Evolutionary conservation across 495 filamentous ascomycete species (phyloP).

Genomic region (Massariosphaeria phaeospora): DNA sequence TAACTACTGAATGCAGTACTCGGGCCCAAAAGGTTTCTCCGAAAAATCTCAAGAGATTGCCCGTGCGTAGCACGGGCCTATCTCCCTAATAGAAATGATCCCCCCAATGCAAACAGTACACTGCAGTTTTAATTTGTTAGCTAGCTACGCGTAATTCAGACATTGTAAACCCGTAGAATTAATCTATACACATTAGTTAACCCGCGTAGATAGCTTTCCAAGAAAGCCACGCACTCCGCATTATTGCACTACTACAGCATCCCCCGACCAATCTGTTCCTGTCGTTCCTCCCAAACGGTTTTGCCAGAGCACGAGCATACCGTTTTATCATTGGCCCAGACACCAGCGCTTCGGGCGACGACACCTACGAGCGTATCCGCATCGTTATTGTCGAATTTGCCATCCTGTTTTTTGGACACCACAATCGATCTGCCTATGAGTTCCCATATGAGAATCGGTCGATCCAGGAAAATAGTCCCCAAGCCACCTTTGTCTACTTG

Average conservation of each 20-base stretch:
- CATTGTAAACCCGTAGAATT: too few species aligned
- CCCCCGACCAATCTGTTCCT: constrained; percentile 78
- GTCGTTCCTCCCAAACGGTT: constrained; percentile 95
- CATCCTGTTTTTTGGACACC: constrained; percentile 58
- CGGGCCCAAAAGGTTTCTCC: too few species aligned
- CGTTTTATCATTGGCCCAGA: constrained; percentile 98
- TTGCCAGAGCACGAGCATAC: constrained; percentile 94
- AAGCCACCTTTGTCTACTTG: constrained; percentile 63
- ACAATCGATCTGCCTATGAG: constrained; percentile 88
- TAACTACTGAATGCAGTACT: too few species aligned
- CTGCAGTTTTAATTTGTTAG: too few species aligned
- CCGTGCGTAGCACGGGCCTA: too few species aligned
- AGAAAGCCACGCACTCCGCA: too few species aligned
- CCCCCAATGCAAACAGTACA: too few species aligned
- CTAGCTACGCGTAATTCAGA: too few species aligned
- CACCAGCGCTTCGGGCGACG: constrained; percentile 86
- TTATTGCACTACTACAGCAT: constrained; percentile 81
- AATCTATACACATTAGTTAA: too few species aligned
- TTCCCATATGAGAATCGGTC: constrained; percentile 84
- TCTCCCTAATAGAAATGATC: too few species aligned
- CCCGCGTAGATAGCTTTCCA: too few species aligned
- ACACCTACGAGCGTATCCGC: constrained; percentile 83
- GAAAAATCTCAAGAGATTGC: too few species aligned
- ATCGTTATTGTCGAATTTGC: constrained; percentile 60
- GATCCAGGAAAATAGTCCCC: constrained; percentile 73